Conservation (phyloP, 495 filamentous ascomycete genomes). For the Penicillium alfredii region DNA sequence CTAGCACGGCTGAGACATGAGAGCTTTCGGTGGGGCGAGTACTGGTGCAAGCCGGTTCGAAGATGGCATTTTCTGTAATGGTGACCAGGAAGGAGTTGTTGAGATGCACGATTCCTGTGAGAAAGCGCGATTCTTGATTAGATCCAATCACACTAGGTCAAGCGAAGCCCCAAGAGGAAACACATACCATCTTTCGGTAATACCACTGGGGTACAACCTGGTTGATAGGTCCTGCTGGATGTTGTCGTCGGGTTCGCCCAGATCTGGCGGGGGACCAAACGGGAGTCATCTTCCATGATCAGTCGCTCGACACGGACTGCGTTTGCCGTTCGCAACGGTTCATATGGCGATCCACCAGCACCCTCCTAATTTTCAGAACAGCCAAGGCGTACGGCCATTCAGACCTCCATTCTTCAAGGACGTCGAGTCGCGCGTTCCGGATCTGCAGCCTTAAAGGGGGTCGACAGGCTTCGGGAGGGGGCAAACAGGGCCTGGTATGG, state of each 20-base stretch:
- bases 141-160: too few species aligned
- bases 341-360: constrained; percentile 18
- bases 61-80: constrained; percentile 56
- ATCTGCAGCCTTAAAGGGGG: constrained; percentile 4
- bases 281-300: constrained; percentile 37
- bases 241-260: constrained; percentile 47
- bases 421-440: constrained; percentile 10
- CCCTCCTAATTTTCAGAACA: constrained; percentile 2
- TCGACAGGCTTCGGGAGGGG: not conserved
- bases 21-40: constrained; percentile 17
- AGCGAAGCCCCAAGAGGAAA: too few species aligned
- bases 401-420: constrained; percentile 18
- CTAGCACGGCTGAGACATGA: constrained; percentile 41
- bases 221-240: constrained; percentile 28
- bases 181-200: constrained; percentile 52
- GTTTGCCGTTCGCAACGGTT: constrained; percentile 18
- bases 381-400: not conserved
- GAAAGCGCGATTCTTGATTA: not conserved
- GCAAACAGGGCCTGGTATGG: not conserved
- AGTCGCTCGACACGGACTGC: constrained; percentile 14
- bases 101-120: constrained; percentile 51
- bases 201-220: constrained; percentile 56
- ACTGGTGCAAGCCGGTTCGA: constrained; percentile 57
- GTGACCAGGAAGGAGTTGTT: constrained; percentile 52
- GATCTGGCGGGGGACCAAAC: constrained; percentile 44